Evolutionary conservation across 2,329 filamentous ascomycete genomes (phyloP).

Genomic region (Penicillium sp.): DNA sequence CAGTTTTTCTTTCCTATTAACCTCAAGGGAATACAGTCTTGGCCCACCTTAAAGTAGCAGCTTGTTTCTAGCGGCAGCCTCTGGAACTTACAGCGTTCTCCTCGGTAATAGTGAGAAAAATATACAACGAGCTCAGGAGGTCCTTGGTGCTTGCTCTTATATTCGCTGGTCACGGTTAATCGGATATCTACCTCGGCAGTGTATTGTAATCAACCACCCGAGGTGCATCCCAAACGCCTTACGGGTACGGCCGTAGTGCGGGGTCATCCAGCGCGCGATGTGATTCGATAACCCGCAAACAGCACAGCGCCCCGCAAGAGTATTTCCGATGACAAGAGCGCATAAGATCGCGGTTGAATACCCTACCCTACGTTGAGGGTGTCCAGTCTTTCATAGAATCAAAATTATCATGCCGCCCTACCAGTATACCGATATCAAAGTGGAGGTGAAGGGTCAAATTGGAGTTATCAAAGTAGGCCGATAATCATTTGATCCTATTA

Average conservation of each 20-base stretch:
- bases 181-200: conserved; percentile 4
- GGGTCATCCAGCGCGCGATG: not conserved
- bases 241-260: not conserved
- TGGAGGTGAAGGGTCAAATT: conserved; percentile 52
- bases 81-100: not conserved
- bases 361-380: not conserved
- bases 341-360: not conserved
- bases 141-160: no score
- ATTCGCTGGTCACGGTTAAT: not conserved
- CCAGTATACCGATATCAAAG: conserved; percentile 51
- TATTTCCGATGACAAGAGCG: not conserved
- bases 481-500: not conserved
- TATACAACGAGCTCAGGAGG: no score
- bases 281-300: not conserved
- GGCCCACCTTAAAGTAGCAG: no score
- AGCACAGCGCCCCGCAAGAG: not conserved
- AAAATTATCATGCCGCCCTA: conserved; percentile 14
- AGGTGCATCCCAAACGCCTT: not conserved
- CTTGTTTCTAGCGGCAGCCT: no score
- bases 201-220: not conserved
- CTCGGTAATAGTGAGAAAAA: not conserved
- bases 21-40: no score
- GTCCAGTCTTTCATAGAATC: not conserved
- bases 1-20: no score
- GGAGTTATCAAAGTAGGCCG: conserved; percentile 49